Evolutionary conservation across 208 protist species (phyloP).

Genomic region (Trypanosomatidae sp.): DNA sequence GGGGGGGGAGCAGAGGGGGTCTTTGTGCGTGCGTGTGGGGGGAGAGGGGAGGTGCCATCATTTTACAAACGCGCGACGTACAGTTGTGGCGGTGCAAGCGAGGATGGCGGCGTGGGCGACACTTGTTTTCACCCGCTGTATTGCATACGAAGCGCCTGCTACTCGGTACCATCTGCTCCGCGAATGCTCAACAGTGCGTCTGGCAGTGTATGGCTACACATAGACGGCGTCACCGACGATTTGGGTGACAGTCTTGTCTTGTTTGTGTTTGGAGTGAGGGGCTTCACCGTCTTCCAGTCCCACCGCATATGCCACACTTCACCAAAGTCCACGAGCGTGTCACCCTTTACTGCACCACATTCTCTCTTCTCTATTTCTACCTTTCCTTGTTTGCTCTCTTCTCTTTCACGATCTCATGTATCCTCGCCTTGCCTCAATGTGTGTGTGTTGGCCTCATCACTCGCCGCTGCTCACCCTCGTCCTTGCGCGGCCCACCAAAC

Average conservation of each 20-base stretch:
- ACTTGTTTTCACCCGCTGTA: background rate
- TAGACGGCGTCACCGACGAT: background rate
- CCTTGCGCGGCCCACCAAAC: background rate
- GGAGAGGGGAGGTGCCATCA: too few species aligned
- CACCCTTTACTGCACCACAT: background rate
- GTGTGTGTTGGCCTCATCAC: background rate
- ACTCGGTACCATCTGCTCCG: background rate
- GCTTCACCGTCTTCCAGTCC: background rate
- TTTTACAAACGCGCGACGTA: background rate
- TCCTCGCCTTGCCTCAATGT: background rate
- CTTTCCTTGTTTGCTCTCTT: background rate
- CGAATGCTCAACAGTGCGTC: background rate
- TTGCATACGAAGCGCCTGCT: background rate
- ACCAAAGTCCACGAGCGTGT: too few species aligned
- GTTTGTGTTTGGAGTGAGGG: background rate
- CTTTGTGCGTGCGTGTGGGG: background rate
- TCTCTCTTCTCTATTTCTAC: background rate
- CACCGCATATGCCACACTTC: background rate
- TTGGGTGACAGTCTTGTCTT: background rate
- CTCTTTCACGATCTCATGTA: background rate
- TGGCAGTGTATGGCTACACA: background rate
- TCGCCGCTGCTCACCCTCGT: background rate
- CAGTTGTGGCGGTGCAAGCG: background rate
- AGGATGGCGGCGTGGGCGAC: background rate
- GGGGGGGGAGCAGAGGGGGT: too few species aligned